Base-by-base conservation (phyloP, 345 rosid genomes). In the rapeseed (Brassica napus) region DNA sequence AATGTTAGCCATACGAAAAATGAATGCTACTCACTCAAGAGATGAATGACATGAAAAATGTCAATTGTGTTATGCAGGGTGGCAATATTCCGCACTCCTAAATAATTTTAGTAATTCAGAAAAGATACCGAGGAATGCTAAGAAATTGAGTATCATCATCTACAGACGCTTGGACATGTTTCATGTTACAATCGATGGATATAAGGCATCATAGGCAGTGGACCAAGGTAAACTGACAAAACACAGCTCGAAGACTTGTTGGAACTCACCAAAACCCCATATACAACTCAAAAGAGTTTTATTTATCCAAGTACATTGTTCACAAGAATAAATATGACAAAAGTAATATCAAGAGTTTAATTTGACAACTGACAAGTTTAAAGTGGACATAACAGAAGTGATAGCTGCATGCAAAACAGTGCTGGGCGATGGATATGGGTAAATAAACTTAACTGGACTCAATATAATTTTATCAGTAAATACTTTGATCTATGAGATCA, bases 181-280 rank as follows among this genome's bases (percentile, higher is more conserved):
- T 18, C 18, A 39, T 32, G 42, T 1, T 26, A 62, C 15, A 16
- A 23, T 69, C 6, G 5, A 34, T 49, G 21, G 8, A 12, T 28
- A 47, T 21, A 12, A 47, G 39, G 39, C 47, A 44, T 21, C 63
- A n/a, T 31, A 5, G 8, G 35, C 9, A 49, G 55, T 21, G 32
- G 24, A 68, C 44, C 32, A 71, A 35, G 59, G 8, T 6, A 62
- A 61, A 76, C 61, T 62, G 23, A 1, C 60, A 68, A 68, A 68
- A 68, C 18, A 59, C 11, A 76, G 32, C 8, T 37, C 16, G 10
- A 2, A 42, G 11, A 35, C 57, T 37, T 49, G 24, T 8, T 59
- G 49, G 6, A 42, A 59, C 15, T 8, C 69, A 69, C 16, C 34
- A 42, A 42, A 62, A 18, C n/a, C 63, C 7, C 24, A 18, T 11